phyloP scores from a whole-genome alignment of 116 monocot genomes.

The Posidonia oceanica region DNA sequence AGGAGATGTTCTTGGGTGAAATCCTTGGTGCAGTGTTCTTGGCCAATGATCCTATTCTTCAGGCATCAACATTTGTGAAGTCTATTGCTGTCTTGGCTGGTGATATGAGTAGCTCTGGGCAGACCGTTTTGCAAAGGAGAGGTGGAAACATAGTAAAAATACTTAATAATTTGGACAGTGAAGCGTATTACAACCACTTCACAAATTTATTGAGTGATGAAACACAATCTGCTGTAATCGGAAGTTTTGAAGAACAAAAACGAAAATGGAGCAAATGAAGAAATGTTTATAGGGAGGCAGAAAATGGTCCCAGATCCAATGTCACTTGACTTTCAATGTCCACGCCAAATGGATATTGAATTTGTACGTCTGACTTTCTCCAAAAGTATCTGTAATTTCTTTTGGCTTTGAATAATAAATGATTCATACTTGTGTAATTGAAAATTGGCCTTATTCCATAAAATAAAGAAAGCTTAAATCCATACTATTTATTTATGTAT shows the following conservation, averaged over 20 bases:
- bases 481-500: too few species aligned
- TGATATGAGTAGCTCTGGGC: constrained; percentile 31
- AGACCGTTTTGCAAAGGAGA: constrained; percentile 14
- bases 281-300: too few species aligned
- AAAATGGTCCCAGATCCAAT: too few species aligned
- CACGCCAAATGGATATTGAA: too few species aligned
- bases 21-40: constrained; percentile 60
- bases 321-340: too few species aligned
- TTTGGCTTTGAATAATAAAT: too few species aligned
- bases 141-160: constrained; percentile 34
- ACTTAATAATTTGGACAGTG: constrained; percentile 23
- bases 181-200: constrained; percentile 41
- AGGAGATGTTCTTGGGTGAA: constrained; percentile 53
- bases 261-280: constrained; percentile 51
- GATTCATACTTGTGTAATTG: too few species aligned
- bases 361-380: too few species aligned
- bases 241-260: constrained; percentile 67
- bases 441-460: too few species aligned
- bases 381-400: too few species aligned
- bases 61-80: constrained; percentile 11
- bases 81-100: constrained; percentile 25
- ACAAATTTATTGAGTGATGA: constrained; percentile 30
- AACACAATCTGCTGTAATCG: constrained; percentile 53
- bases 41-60: constrained; percentile 23
- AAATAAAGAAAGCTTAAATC: too few species aligned